Base-by-base conservation (phyloP, 176 grass and related monocot species). In the Cenchrus purpureus region DNA sequence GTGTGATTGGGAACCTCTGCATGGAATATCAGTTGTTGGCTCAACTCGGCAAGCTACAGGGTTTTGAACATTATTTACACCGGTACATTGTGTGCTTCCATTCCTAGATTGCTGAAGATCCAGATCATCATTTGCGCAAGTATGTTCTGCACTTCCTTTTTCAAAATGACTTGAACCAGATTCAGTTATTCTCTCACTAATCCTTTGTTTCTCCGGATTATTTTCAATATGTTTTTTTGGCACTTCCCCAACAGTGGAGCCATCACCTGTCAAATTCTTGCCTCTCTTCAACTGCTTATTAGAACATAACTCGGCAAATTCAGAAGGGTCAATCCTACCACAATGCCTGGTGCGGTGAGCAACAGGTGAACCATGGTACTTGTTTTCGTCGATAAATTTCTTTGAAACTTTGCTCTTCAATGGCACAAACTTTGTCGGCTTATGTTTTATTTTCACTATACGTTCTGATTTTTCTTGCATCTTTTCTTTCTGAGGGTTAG, bases 281-380 rank as follows among this genome's bases (percentile, higher is more conserved):
- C 51, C 57, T 54, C 58, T 85, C 69, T 77, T 86, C 8, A 19
- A 69, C 50, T 45, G 64, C n/a, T 89, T 77, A 79, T 79, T 72
- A 64, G 87, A 81, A 78, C 81, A 48, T 68, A 84, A 79, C 50
- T 89, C 84, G 7, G 64, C 29, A 87, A 81, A 67, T 83, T 87
- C 81, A 76, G 12, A 55, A 63, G 74, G 68, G 10, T 72, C 73
- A 20, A 70, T 83, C 77, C 53, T 86, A 42, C 84, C 12, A 60
- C 20, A 80, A 25, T 82, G 81, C 62, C 91, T 96, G 68, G 84
- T 81, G 43, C 80, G 74, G 54, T 65, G 86, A 31, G 80, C 83
- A 78, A 92, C 58, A 64, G 87, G 88, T 61, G 85, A 11, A 76
- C 44, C 86, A 77, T 86, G 57, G 79, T 69, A 57, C 70, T 85